Base-by-base conservation (phyloP, 768 basidiomycete species). In the Pleurotus citrinopileatus region DNA sequence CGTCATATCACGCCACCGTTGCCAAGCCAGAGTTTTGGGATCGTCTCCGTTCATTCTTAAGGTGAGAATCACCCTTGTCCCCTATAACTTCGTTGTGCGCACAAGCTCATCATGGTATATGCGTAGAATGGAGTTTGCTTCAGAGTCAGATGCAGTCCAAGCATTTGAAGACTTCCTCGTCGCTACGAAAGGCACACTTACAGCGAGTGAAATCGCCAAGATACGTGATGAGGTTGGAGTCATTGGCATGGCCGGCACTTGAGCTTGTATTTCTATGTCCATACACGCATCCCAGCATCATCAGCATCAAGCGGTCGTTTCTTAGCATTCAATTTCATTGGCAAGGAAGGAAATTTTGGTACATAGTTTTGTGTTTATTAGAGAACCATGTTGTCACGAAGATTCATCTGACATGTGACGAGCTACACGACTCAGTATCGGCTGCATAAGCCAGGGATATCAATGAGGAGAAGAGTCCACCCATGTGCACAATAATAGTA, bases 81-180 rank as follows among this genome's bases (percentile, higher is more conserved):
- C 22, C 28, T n/a, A 19, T 8, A 42, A 17, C 25, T 17, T 27
- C 55, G 19, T 36, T 22, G 23, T 22, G 17, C 17, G 26, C 60
- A 59, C 6, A 55, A 46, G 44, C 15, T 4, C 13, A 25, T 45
- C 45, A 28, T 29, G 55, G 12, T 17, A 37, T n/a, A n/a, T 12
- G 2, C 57, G 25, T 52, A 89, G 87, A 59, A 67, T 72, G 7
- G 82, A 92, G 64, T 91, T 91, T 59, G 61, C 73, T 20, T 79
- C 76, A 28, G 78, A 80, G 23, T 68, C 74, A 32, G 94, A 95
- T 60, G 83, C 83, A 1, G 74, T 83, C 26, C 67, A 70, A 13
- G 90, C 87, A 0, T 98, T 92, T 70, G 95, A 98, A 70, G 84
- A 87, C 53, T 96, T 93, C 71, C 79, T 98, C 59, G 74, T 83